Evolutionary conservation across 345 rosid genomes (phyloP).

Genomic region (Acer negundo): DNA sequence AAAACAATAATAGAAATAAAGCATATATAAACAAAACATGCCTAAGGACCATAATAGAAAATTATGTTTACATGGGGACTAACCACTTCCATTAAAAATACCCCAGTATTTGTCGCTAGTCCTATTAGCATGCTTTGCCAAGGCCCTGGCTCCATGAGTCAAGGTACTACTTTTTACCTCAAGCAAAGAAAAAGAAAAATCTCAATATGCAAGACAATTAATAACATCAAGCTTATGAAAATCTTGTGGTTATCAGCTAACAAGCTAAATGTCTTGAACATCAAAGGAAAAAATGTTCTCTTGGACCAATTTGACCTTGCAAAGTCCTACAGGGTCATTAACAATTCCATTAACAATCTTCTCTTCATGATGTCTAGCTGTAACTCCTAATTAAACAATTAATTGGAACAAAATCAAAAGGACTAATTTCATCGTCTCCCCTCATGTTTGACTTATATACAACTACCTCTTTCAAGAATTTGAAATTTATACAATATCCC

Average conservation of each 20-base stretch:
- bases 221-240: neutral
- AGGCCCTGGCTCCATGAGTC: constrained; percentile 79
- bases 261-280: neutral
- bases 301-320: neutral
- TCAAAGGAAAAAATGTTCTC: neutral
- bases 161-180: constrained; percentile 65
- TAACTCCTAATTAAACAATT: too few relatives aligned
- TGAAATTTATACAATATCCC: too few relatives aligned
- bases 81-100: constrained; percentile 59
- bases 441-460: too few relatives aligned
- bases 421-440: too few relatives aligned
- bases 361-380: neutral
- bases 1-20: neutral
- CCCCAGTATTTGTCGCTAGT: constrained; percentile 66
- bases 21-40: neutral
- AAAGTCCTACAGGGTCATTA: neutral
- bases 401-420: too few relatives aligned
- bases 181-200: constrained; percentile 21
- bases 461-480: too few relatives aligned
- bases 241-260: neutral
- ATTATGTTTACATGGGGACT: constrained; percentile 25
- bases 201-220: constrained; percentile 7
- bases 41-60: neutral
- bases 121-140: constrained; percentile 73
- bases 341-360: neutral